Percentiles rank a stretch among this genome's conserved stretches.
phyloP scores from a whole-genome alignment of 2,329 filamentous ascomycete genomes.

The Sporothrix protearum region DNA sequence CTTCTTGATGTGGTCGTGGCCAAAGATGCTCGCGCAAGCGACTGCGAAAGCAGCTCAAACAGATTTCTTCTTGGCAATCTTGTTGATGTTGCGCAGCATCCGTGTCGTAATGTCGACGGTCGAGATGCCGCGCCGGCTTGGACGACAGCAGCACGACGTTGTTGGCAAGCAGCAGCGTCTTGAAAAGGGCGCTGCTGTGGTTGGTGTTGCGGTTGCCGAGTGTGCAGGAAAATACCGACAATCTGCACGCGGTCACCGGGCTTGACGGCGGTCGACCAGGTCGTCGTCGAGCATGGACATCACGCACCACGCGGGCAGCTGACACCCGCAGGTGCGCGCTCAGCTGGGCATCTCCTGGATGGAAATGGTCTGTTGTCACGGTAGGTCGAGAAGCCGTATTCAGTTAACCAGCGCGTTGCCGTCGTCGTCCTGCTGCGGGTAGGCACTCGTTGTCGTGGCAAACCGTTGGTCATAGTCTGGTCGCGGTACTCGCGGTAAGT shows the following conservation, averaged over 20 bases:
- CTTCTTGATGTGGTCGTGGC: constrained; percentile 96
- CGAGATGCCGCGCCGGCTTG: constrained; percentile 91
- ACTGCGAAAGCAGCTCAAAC: constrained; percentile 89
- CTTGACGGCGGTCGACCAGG: constrained; percentile 85
- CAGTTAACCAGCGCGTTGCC: constrained; percentile 91
- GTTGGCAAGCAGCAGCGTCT: constrained; percentile 89
- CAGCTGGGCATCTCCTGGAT: constrained; percentile 99
- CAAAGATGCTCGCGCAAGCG: constrained; percentile 91
- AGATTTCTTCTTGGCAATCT: constrained; percentile 92
- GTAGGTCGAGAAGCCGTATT: constrained; percentile 95
- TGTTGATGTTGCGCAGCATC: constrained; percentile 99
- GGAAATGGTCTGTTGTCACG: constrained; percentile 93
- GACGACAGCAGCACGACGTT: constrained; percentile 92
- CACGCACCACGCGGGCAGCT: constrained; percentile 92
- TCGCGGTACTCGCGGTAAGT: constrained; percentile 88
- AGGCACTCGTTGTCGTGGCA: constrained; percentile 86
- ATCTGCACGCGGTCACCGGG: constrained; percentile 94
- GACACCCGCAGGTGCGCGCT: constrained; percentile 88
- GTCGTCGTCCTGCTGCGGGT: constrained; percentile 88
- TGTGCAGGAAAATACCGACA: constrained; percentile 91
- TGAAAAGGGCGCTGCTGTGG: constrained; percentile 88
- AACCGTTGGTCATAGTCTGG: constrained; percentile 94
- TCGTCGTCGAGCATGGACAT: constrained; percentile 95
- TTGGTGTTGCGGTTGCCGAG: constrained; percentile 91
- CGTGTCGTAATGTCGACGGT: constrained; percentile 91